phyloP scores from a whole-genome alignment of 1,139 yeast species.

The Candida sp. region DNA sequence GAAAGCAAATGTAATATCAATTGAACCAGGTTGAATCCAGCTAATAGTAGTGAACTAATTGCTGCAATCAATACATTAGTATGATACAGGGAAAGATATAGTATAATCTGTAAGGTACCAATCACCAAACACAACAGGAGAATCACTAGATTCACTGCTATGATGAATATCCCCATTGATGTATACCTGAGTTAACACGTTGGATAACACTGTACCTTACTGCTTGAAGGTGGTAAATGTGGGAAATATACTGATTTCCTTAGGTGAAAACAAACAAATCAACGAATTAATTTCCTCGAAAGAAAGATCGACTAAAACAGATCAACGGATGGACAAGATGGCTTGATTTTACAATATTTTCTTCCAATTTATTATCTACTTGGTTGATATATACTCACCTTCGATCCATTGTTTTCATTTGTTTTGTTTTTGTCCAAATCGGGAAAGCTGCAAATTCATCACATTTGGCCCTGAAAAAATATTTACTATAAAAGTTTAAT shows the following conservation, averaged over 20 bases:
- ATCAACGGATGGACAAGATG: neutral
- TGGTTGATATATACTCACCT: neutral
- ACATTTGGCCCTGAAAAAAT: neutral
- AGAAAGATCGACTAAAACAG: neutral
- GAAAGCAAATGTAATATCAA: neutral
- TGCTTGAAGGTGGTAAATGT: neutral
- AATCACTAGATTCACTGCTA: neutral
- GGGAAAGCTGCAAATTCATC: conserved; percentile 2
- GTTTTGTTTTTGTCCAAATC: conserved; percentile 1
- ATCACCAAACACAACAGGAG: neutral
- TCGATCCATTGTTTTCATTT: neutral
- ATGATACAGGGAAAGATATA: neutral
- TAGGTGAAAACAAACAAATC: neutral
- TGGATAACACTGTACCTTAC: neutral
- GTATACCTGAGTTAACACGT: neutral
- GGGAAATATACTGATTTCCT: neutral
- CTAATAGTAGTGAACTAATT: neutral
- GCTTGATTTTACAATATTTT: neutral
- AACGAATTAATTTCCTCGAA: neutral
- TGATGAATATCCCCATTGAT: neutral
- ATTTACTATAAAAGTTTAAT: neutral
- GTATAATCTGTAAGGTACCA: neutral
- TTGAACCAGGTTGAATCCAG: neutral
- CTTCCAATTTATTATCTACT: neutral
- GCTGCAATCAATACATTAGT: neutral